Conservation (phyloP, 129 eudicot species). For the Cynara cardunculus region DNA sequence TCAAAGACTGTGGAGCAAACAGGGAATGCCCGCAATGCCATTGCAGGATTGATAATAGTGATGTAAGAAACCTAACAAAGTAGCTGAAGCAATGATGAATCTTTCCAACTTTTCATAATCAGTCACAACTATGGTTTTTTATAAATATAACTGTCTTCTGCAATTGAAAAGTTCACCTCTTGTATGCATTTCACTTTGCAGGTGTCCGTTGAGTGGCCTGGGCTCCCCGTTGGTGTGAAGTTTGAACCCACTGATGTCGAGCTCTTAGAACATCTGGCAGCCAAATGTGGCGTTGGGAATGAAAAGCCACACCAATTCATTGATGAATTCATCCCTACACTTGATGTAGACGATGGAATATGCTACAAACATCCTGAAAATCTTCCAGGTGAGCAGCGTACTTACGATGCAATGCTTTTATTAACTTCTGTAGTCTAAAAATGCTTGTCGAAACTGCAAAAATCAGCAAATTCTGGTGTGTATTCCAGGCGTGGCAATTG, state of each 20-base stretch:
- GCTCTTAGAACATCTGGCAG: constrained; percentile 75
- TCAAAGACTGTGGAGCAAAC: constrained; percentile 72
- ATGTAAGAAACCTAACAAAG: constrained; percentile 52
- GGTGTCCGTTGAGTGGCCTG: constrained; percentile 82
- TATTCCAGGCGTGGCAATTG: too few relatives aligned
- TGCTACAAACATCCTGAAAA: constrained; percentile 84
- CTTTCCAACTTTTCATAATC: neutral
- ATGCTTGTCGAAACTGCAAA: neutral
- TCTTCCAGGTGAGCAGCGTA: constrained; percentile 67
- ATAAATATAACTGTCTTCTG: neutral
- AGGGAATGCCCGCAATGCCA: constrained; percentile 82
- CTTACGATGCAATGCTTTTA: neutral
- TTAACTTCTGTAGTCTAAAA: neutral
- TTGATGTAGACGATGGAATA: constrained; percentile 67
- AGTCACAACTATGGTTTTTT: neutral
- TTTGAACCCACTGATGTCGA: constrained; percentile 87
- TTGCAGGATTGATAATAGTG: constrained; percentile 58
- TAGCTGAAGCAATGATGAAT: neutral
- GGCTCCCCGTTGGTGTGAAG: constrained; percentile 85
- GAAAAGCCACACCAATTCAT: constrained; percentile 57
- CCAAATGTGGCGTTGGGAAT: constrained; percentile 57
- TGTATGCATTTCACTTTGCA: constrained; percentile 23
- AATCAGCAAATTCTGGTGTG: too few relatives aligned
- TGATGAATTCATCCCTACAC: constrained; percentile 91
- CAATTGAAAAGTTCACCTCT: neutral